Conservation (phyloP, 805 yeast species). For the Tetrapisispora nanseiensis region DNA sequence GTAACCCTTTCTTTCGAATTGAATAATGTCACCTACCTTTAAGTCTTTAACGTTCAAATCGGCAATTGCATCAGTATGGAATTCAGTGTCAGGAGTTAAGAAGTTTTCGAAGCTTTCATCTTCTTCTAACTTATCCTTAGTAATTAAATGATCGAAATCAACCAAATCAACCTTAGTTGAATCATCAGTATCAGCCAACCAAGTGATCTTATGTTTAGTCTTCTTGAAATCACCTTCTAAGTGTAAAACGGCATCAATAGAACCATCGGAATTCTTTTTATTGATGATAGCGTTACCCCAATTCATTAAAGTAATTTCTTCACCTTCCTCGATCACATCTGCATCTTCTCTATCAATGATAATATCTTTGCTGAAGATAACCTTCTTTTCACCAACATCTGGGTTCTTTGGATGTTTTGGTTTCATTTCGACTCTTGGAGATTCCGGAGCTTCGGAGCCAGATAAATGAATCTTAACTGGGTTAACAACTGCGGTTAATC, state of each 20-base stretch:
- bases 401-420: slow-evolving; percentile 95
- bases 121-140: slow-evolving; percentile 91
- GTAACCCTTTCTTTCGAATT: slow-evolving; percentile 96
- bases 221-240: slow-evolving; percentile 95
- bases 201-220: slow-evolving; percentile 87
- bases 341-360: slow-evolving; percentile 84
- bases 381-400: slow-evolving; percentile 76
- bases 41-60: slow-evolving; percentile 68
- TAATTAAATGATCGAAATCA: slow-evolving; percentile 89
- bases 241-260: slow-evolving; percentile 69
- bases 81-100: slow-evolving; percentile 80
- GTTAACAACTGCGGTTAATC: slow-evolving; percentile 76
- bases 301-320: slow-evolving; percentile 96
- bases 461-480: slow-evolving; percentile 61
- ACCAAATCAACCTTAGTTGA: slow-evolving; percentile 65
- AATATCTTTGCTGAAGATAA: slow-evolving; percentile 51
- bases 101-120: slow-evolving; percentile 89
- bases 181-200: slow-evolving; percentile 82
- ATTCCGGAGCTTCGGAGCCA: slow-evolving; percentile 52
- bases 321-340: slow-evolving; percentile 62
- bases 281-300: slow-evolving; percentile 92
- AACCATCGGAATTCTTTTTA: slow-evolving; percentile 54
- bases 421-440: slow-evolving; percentile 55
- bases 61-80: slow-evolving; percentile 67
- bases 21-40: slow-evolving; percentile 81